These are phyloP conservation scores for Heterobasidion parviporum DNA, from an alignment of 1,284 basidiomycete species.

Conservation along the genomic window DNA sequence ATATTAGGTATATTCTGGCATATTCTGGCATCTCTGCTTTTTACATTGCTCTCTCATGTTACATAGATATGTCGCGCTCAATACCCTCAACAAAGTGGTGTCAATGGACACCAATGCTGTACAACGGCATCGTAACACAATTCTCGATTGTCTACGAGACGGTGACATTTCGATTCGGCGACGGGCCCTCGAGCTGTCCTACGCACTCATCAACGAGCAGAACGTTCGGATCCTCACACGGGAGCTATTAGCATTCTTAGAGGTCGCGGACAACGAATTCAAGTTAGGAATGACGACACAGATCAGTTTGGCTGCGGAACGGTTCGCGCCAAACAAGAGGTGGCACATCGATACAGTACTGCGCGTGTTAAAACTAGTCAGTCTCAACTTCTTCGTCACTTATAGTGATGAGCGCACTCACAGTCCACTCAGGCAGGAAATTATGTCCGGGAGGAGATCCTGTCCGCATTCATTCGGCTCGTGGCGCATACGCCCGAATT, in stretches of 20 bases:
- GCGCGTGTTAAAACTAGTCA: conserved; percentile 83
- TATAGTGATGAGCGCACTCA: conserved; percentile 2
- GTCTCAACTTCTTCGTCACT: conserved; percentile 22
- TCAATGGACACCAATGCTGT: conserved; percentile 98
- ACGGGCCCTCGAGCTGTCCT: conserved; percentile 93
- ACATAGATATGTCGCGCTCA: conserved; percentile 89
- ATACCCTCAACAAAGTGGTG: conserved; percentile 98
- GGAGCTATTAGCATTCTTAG: conserved; percentile 92
- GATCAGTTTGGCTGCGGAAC: conserved; percentile 92
- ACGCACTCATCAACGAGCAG: conserved; percentile 93
- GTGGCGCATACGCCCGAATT: conserved; percentile 97
- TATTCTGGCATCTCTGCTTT: neutral
- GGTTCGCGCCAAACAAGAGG: conserved; percentile 94
- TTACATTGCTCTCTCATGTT: neutral
- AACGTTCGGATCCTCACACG: conserved; percentile 91
- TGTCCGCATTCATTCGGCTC: conserved; percentile 92
- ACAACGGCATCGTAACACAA: conserved; percentile 95
- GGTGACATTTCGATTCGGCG: conserved; percentile 98
- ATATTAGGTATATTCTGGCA: conserved; percentile 70
- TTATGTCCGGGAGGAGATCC: conserved; percentile 94
- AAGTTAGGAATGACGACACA: conserved; percentile 98
- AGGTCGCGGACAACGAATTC: conserved; percentile 98
- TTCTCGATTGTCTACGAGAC: conserved; percentile 95
- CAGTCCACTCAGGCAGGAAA: conserved; percentile 75
- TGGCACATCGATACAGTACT: conserved; percentile 99